phyloP scores from a whole-genome alignment of 768 basidiomycete species.

The Psilocybe tampanensis region DNA sequence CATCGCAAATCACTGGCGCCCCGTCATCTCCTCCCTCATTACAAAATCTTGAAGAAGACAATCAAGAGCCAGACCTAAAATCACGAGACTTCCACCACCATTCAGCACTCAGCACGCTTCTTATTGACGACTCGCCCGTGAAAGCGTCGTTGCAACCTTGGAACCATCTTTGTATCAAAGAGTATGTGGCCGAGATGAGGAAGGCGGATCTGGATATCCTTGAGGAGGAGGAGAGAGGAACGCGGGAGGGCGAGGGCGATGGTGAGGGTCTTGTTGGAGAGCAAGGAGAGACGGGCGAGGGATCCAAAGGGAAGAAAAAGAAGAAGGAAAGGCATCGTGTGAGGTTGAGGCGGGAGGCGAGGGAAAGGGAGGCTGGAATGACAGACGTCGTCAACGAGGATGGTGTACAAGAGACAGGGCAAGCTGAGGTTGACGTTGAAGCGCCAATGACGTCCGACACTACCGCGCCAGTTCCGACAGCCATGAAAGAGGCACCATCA shows the following conservation, averaged over 20 bases:
- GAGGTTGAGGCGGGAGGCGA: too few species aligned
- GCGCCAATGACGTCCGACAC: too few species aligned
- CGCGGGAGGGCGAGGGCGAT: neutral
- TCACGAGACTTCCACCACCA: slow-evolving; percentile 24
- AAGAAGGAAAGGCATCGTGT: neutral
- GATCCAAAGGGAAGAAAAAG: neutral
- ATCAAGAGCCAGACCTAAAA: neutral
- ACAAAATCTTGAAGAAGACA: neutral
- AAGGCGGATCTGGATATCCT: slow-evolving; percentile 26
- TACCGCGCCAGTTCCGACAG: too few species aligned
- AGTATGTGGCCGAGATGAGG: slow-evolving; percentile 57
- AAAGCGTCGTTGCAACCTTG: slow-evolving; percentile 72
- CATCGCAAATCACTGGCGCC: slow-evolving; percentile 4
- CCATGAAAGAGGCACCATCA: too few species aligned
- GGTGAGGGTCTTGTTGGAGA: neutral
- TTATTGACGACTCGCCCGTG: slow-evolving; percentile 57
- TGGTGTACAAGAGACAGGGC: too few species aligned
- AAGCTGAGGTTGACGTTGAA: too few species aligned
- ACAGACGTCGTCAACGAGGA: too few species aligned
- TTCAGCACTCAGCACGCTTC: slow-evolving; percentile 47
- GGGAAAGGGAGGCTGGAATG: too few species aligned
- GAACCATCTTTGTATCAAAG: slow-evolving; percentile 78
- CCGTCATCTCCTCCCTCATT: neutral
- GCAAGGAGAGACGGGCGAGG: neutral
- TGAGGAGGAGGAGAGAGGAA: slow-evolving; percentile 6